Percentiles rank a stretch among this genome's conserved stretches.
Evolutionary conservation across 1,139 yeast genomes (phyloP).

Genomic region (Suhomyces guaymorum): DNA sequence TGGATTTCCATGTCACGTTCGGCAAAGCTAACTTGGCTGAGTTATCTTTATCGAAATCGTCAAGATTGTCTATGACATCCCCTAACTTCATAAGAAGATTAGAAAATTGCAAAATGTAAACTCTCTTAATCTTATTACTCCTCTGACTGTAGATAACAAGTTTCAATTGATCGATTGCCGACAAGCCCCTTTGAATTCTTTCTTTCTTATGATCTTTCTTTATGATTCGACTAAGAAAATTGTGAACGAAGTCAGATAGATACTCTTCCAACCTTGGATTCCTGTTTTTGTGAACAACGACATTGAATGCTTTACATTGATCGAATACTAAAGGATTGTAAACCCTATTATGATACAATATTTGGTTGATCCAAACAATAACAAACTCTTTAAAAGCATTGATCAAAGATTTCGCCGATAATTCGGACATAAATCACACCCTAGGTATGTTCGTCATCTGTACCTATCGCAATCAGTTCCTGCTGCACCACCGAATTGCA

Average conservation of each 20-base stretch:
- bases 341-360: conserved; percentile 44
- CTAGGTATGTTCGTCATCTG: no score
- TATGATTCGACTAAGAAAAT: conserved; percentile 21
- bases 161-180: conserved; percentile 23
- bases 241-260: conserved; percentile 31
- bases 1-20: conserved; percentile 34
- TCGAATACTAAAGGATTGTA: conserved; percentile 47
- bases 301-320: conserved; percentile 37
- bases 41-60: conserved; percentile 11
- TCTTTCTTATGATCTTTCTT: conserved; percentile 1
- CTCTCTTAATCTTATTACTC: conserved; percentile 20
- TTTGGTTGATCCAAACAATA: conserved; percentile 45
- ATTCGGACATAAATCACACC: conserved; percentile 8
- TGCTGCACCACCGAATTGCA: no score
- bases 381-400: conserved; percentile 42
- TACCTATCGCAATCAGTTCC: no score
- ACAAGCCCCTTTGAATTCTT: conserved; percentile 3
- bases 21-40: conserved; percentile 26
- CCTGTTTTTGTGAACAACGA: conserved; percentile 40
- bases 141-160: conserved; percentile 28
- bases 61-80: conserved; percentile 15
- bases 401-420: conserved; percentile 34
- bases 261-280: conserved; percentile 46
- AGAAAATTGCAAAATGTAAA: conserved; percentile 34
- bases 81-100: conserved; percentile 23